Conservation (phyloP, 345 rosid species). For the Hypericum androsaemum region DNA sequence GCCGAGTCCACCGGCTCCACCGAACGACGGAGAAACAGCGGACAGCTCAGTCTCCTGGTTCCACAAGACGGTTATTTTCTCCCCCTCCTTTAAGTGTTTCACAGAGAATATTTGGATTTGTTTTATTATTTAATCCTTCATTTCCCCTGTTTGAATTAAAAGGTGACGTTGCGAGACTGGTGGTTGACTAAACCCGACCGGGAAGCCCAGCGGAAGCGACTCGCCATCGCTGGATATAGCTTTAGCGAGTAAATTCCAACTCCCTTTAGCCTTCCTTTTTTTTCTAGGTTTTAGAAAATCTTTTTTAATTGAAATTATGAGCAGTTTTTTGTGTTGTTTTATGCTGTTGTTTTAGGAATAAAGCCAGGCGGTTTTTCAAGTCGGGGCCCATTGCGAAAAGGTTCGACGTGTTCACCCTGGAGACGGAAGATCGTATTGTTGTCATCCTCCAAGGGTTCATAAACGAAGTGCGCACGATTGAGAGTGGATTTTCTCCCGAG, state of each 20-base stretch:
- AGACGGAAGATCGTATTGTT: constrained; percentile 55
- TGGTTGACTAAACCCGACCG: constrained; percentile 51
- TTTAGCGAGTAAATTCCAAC: constrained; percentile 31
- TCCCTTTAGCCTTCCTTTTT: not conserved
- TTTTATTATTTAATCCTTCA: no score
- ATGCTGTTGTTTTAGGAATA: constrained; percentile 16
- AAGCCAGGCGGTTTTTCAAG: constrained; percentile 46
- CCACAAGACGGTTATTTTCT: no score
- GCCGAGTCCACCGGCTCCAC: no score
- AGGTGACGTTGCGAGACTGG: constrained; percentile 68
- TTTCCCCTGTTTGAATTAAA: not conserved
- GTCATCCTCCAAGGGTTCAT: constrained; percentile 47
- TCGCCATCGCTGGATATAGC: constrained; percentile 61
- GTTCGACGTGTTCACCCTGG: constrained; percentile 45
- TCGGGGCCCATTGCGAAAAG: constrained; percentile 65
- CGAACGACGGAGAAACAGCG: no score
- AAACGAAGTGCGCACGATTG: constrained; percentile 32
- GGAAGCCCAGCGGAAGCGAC: constrained; percentile 40
- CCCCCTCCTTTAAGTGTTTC: no score
- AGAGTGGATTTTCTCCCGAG: constrained; percentile 55
- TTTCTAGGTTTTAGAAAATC: not conserved
- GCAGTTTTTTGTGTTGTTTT: not conserved
- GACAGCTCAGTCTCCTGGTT: no score
- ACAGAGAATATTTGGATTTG: no score
- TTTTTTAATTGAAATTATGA: not conserved